phyloP scores from a whole-genome alignment of 768 basidiomycete genomes.

The Hygrocybe punicea region DNA sequence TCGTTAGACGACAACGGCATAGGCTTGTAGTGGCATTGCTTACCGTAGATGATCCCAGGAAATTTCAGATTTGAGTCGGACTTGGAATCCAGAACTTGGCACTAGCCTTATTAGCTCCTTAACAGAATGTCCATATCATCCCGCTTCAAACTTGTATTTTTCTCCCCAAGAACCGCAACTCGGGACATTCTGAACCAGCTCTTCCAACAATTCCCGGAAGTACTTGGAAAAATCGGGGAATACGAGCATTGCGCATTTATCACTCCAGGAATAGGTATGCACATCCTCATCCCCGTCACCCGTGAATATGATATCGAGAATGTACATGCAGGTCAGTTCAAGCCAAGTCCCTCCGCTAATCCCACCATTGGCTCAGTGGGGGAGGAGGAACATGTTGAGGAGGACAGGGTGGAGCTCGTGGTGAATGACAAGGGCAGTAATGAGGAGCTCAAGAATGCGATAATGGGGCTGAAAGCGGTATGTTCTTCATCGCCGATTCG shows the following conservation, averaged over 20 bases:
- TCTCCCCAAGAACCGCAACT: constrained; percentile 44
- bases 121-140: constrained; percentile 5
- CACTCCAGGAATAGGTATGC: constrained; percentile 47
- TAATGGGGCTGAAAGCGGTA: constrained; percentile 48
- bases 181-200: constrained; percentile 41
- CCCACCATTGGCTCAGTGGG: constrained; percentile 45
- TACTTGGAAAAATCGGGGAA: constrained; percentile 50
- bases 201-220: constrained; percentile 42
- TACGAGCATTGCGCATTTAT: constrained; percentile 56
- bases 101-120: no score
- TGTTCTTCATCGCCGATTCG: constrained; percentile 11
- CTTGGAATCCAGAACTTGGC: no score
- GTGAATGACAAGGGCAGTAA: constrained; percentile 39
- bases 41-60: no score
- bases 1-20: no score
- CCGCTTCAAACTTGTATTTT: constrained; percentile 55
- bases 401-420: constrained; percentile 52
- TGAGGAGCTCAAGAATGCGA: constrained; percentile 37
- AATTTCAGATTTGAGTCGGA: no score
- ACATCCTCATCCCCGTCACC: not conserved
- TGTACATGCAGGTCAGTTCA: constrained; percentile 43
- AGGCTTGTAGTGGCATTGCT: no score
- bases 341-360: constrained; percentile 39
- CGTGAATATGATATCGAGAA: not conserved
- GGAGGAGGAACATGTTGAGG: constrained; percentile 47